Base-by-base conservation (phyloP, 2,329 filamentous ascomycete genomes). In the Epichloe typhina region DNA sequence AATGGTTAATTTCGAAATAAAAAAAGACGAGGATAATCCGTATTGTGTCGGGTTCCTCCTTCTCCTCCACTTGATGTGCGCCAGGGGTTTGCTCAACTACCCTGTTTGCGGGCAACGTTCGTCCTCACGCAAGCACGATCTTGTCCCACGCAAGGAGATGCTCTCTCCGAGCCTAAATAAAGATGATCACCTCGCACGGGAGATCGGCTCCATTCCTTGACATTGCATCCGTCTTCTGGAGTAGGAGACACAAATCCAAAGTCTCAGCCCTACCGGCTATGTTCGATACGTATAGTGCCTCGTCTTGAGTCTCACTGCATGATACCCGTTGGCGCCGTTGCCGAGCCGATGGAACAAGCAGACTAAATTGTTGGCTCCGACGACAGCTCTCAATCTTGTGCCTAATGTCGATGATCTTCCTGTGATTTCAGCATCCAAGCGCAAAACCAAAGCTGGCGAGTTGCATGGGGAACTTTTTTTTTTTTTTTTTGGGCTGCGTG, bases 221-320 rank as follows among this genome's bases (percentile, higher is more conserved):
- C 49, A 36, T 41, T 23, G 36, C 36, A 26, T 40, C 38, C 26
- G 15, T 46, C 41, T 35, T n/a, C 37, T 43, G 41, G 37, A 45
- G 21, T 41, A 48, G 45, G 35, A 48, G 17, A 50, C 44, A 47
- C 48, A 47, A 48, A 43, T 41, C 11, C 15, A 37, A 50, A 51
- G 50, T 54, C 52, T 54, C 52, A 54, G 52, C 50, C 52, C 52
- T 54, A 54, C 50, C 47, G 47, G 50, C 36, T 50, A 52, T 51
- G 46, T 39, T 49, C n/a, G 52, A 43, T 39, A 49, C 35, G 37
- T 44, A 44, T 15, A 49, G 42, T 51, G 35, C 50, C 43, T 52
- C 52, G 50, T 52, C 50, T 54, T 49, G 47, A 47, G 52, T 54
- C 47, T 52, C 50, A 54, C 52, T 47, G 52, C 52, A 52, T 52